These are phyloP conservation scores for Cyberlindnera americana DNA, from an alignment of 805 yeast species.

Conservation along the genomic window DNA sequence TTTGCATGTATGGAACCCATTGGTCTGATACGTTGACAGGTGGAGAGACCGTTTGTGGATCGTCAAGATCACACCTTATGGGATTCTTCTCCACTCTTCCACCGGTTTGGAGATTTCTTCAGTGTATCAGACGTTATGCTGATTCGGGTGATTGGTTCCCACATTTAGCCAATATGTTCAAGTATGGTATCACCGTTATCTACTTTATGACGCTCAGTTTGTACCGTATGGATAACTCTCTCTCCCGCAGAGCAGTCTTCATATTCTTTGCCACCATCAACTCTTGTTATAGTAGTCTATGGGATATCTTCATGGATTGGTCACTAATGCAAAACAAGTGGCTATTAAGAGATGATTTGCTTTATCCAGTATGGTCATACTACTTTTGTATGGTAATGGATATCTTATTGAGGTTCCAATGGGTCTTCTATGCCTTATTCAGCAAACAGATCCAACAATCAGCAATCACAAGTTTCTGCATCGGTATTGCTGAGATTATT, in stretches of 20 bases:
- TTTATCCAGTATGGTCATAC: conserved; percentile 58
- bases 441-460: conserved; percentile 78
- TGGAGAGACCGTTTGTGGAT: conserved; percentile 58
- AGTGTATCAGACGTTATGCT: conserved; percentile 84
- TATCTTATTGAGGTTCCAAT: conserved; percentile 76
- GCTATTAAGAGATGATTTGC: conserved; percentile 68
- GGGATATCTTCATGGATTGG: conserved; percentile 98
- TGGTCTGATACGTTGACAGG: conserved; percentile 53
- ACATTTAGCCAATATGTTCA: conserved; percentile 83
- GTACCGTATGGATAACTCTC: conserved; percentile 59
- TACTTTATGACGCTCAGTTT: conserved; percentile 73
- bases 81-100: conserved; percentile 87
- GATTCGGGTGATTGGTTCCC: conserved; percentile 98
- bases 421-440: conserved; percentile 87
- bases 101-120: conserved; percentile 84
- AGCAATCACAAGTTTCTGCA: conserved; percentile 77
- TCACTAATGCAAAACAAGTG: conserved; percentile 70
- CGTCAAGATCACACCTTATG: conserved; percentile 67
- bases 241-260: conserved; percentile 47
- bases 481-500: conserved; percentile 77
- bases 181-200: conserved; percentile 63
- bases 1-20: conserved; percentile 72
- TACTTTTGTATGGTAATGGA: conserved; percentile 74
- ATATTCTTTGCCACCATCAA: conserved; percentile 73
- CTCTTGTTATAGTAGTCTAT: conserved; percentile 61